Percentiles rank a stretch among this genome's conserved stretches.
Evolutionary conservation across 257 asterid genomes (phyloP).

Genomic region (Scutellaria minor): DNA sequence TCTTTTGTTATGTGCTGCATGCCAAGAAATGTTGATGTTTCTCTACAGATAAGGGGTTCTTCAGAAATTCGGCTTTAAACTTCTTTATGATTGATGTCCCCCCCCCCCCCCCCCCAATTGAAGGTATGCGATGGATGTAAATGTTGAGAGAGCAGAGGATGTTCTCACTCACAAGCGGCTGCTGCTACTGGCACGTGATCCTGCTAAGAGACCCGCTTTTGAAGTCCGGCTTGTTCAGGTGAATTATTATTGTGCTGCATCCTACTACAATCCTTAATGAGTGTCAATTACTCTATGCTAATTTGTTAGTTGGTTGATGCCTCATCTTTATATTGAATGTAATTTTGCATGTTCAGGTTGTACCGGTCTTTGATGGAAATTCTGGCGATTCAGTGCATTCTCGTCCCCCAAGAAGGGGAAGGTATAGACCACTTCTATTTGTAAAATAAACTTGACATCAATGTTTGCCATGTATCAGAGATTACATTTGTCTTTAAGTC

Average conservation of each 20-base stretch:
- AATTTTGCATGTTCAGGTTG: constrained; percentile 57
- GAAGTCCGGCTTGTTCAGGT: constrained; percentile 99
- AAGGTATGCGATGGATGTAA: constrained; percentile 97
- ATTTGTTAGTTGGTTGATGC: constrained; percentile 32
- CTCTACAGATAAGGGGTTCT: constrained; percentile 15
- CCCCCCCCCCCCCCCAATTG: constrained; percentile 34
- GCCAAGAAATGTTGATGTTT: constrained; percentile 29
- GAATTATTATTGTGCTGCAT: constrained; percentile 20
- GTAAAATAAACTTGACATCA: background rate
- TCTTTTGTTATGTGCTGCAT: constrained; percentile 36
- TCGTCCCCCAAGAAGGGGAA: constrained; percentile 58
- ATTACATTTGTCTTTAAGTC: constrained; percentile 17
- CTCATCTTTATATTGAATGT: constrained; percentile 30
- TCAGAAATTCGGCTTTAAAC: constrained; percentile 17
- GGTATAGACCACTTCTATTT: constrained; percentile 40
- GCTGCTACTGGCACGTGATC: constrained; percentile 85
- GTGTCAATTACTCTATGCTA: background rate
- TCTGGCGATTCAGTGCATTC: constrained; percentile 60
- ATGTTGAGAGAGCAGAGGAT: constrained; percentile 94
- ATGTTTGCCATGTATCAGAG: constrained; percentile 23
- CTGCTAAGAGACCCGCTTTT: constrained; percentile 84
- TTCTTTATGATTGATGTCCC: constrained; percentile 33
- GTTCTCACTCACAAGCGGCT: constrained; percentile 86
- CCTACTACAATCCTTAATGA: background rate
- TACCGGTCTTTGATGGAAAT: constrained; percentile 61